Evolutionary conservation across 2,329 filamentous ascomycete species (phyloP).

Genomic region (Pseudopithomyces chartarum): DNA sequence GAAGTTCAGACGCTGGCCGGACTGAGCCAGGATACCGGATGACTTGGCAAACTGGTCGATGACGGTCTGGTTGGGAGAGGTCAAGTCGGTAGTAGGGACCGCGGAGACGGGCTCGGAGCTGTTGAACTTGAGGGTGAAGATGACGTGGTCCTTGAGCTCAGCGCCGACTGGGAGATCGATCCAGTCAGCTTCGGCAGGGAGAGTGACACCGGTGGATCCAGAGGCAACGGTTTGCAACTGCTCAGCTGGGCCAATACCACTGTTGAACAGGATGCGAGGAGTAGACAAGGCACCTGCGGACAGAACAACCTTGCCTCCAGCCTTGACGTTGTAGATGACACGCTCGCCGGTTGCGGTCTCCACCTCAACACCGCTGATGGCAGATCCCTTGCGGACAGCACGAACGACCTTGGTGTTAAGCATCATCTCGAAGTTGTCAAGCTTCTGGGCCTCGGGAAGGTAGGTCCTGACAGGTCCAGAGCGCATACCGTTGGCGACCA

Average conservation of each 20-base stretch:
- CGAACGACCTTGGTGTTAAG: conserved; percentile 68
- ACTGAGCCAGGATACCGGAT: conserved; percentile 51
- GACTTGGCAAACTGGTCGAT: conserved; percentile 41
- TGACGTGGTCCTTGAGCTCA: conserved; percentile 47
- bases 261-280: conserved; percentile 69
- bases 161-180: conserved; percentile 56
- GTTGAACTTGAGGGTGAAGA: conserved; percentile 42
- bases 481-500: conserved; percentile 67
- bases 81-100: conserved; percentile 28
- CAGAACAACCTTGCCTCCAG: conserved; percentile 66
- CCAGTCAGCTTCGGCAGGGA: conserved; percentile 51
- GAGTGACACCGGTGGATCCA: conserved; percentile 46
- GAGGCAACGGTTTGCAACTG: conserved; percentile 52
- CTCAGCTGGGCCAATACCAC: conserved; percentile 67
- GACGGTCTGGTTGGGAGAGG: conserved; percentile 33
- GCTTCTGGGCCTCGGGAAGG: conserved; percentile 63
- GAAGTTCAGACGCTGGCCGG: conserved; percentile 55
- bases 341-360: conserved; percentile 49
- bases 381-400: conserved; percentile 65
- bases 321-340: conserved; percentile 59
- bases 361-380: conserved; percentile 68
- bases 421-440: conserved; percentile 69
- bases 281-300: conserved; percentile 71
- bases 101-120: conserved; percentile 26
- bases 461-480: conserved; percentile 74